These are phyloP conservation scores for Psilocybe mexicana DNA, from an alignment of 1,284 basidiomycete genomes.

Conservation along the genomic window DNA sequence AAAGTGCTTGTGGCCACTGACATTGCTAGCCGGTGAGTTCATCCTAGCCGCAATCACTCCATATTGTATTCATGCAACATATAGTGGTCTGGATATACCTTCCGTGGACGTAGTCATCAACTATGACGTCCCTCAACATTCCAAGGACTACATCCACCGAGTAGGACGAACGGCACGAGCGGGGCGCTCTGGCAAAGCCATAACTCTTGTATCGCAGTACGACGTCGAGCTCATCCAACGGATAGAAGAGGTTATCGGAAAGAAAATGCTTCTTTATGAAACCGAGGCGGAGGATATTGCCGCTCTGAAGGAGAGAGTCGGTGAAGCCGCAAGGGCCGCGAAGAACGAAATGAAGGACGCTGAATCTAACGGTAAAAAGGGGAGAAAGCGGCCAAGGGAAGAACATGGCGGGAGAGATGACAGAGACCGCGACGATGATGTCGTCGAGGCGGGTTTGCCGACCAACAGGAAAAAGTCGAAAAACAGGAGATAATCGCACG, in stretches of 20 bases:
- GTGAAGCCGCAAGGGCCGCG: slow-evolving; percentile 86
- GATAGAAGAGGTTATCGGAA: slow-evolving; percentile 89
- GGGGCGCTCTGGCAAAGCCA: slow-evolving; percentile 92
- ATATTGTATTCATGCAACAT: slow-evolving; percentile 6
- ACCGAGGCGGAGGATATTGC: slow-evolving; percentile 91
- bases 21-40: slow-evolving; percentile 84
- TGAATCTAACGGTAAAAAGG: slow-evolving; percentile 48
- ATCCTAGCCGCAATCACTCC: not conserved
- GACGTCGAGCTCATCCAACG: slow-evolving; percentile 96
- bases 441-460: slow-evolving; percentile 81
- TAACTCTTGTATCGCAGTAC: slow-evolving; percentile 97
- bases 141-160: slow-evolving; percentile 99
- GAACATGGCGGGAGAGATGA: slow-evolving; percentile 60
- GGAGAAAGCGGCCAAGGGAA: slow-evolving; percentile 56
- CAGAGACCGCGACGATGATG: slow-evolving; percentile 84
- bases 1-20: slow-evolving; percentile 95
- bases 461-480: slow-evolving; percentile 48
- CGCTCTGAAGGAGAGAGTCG: slow-evolving; percentile 86
- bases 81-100: slow-evolving; percentile 93
- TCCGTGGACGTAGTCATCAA: slow-evolving; percentile 97
- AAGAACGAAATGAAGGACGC: slow-evolving; percentile 78
- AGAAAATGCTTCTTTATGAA: slow-evolving; percentile 92
- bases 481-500: slow-evolving; percentile 31
- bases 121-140: slow-evolving; percentile 97
- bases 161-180: slow-evolving; percentile 98